These are phyloP conservation scores for Oryza meyeriana DNA, from an alignment of 176 grass and related monocot species.

Conservation along the genomic window DNA sequence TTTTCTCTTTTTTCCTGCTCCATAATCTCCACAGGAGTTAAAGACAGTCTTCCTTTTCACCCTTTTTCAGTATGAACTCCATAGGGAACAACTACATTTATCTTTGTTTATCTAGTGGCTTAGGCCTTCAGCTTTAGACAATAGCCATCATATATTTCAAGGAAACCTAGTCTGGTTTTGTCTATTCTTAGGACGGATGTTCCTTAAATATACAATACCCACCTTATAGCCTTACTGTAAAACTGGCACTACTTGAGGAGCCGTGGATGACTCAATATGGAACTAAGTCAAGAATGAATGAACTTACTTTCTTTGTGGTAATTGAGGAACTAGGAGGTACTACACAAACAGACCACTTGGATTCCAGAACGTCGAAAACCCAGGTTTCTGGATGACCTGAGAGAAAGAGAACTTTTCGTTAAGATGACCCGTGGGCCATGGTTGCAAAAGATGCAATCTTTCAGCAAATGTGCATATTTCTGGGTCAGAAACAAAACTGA, in stretches of 20 bases:
- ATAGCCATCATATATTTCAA: neutral
- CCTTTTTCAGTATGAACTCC: neutral
- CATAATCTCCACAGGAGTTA: neutral
- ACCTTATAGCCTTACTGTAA: neutral
- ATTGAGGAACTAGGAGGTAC: slow-evolving; percentile 80
- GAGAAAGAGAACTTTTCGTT: slow-evolving; percentile 10
- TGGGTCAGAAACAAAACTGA: neutral
- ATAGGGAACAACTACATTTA: neutral
- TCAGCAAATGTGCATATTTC: neutral
- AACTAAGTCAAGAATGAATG: neutral
- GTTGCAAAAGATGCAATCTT: neutral
- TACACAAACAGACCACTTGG: slow-evolving; percentile 82
- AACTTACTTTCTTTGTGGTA: slow-evolving; percentile 79
- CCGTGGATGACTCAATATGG: neutral
- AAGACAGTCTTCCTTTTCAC: neutral
- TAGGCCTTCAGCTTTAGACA: neutral
- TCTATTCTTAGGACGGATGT: neutral
- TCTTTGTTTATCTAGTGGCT: neutral
- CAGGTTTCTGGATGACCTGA: slow-evolving; percentile 83
- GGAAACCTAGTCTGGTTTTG: neutral
- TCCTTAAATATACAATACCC: neutral
- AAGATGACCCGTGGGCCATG: neutral
- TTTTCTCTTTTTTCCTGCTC: neutral
- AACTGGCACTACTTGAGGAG: neutral
- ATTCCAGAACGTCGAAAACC: slow-evolving; percentile 82